Conservation (phyloP, 2,329 filamentous ascomycete species). For the Paecilomyces sp. region DNA sequence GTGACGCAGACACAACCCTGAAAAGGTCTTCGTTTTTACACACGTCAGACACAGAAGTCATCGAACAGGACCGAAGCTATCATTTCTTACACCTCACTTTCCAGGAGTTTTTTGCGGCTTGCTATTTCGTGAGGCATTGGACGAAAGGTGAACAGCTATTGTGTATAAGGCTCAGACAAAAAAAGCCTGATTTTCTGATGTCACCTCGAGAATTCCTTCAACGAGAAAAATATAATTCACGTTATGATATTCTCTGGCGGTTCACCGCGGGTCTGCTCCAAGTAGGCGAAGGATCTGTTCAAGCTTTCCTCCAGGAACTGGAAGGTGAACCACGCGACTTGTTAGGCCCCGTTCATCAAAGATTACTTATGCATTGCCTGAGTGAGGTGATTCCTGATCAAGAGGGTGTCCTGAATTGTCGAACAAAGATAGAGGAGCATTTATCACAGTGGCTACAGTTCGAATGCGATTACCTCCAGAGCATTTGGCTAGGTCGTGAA, state of each 20-base stretch:
- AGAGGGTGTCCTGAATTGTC: not conserved
- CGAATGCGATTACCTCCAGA: not conserved
- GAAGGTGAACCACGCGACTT: slow-evolving; percentile 25
- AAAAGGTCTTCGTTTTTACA: not conserved
- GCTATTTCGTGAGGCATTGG: slow-evolving; percentile 28
- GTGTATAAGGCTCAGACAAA: not conserved
- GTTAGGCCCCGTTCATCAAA: slow-evolving; percentile 32
- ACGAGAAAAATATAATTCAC: slow-evolving; percentile 27
- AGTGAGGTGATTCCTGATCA: slow-evolving; percentile 16
- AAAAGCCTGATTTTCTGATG: not conserved
- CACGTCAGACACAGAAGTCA: not conserved
- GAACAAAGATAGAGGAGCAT: not conserved
- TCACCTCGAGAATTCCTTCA: slow-evolving; percentile 13
- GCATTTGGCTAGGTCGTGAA: not conserved
- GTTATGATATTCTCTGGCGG: slow-evolving; percentile 33
- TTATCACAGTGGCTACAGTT: slow-evolving; percentile 1
- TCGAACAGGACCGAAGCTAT: slow-evolving; percentile 14
- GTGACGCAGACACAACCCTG: not conserved
- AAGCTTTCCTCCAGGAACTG: no score
- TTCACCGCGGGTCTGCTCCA: slow-evolving; percentile 30
- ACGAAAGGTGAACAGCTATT: not conserved
- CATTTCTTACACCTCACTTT: slow-evolving; percentile 35
- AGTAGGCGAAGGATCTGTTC: not conserved
- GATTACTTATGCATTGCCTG: slow-evolving; percentile 33
- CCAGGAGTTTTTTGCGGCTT: slow-evolving; percentile 33